These are phyloP conservation scores for Clonostachys solani DNA, from an alignment of 2,329 filamentous ascomycete genomes.

Conservation along the genomic window DNA sequence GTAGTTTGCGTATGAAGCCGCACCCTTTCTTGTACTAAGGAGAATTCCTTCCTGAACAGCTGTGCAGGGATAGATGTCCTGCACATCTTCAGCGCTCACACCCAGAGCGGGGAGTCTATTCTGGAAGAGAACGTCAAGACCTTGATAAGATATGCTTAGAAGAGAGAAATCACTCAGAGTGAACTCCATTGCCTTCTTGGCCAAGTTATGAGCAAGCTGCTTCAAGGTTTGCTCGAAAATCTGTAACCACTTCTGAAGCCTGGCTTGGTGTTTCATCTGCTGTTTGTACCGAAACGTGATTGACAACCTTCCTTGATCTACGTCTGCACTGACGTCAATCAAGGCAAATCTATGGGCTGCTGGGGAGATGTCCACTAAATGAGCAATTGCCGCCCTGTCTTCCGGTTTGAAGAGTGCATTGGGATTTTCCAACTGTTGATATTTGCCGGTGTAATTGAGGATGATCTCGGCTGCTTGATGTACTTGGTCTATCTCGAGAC, in stretches of 20 bases:
- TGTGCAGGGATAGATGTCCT: conserved; percentile 30
- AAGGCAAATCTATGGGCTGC: conserved; percentile 6
- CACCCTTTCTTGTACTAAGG: conserved; percentile 26
- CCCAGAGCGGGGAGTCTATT: conserved; percentile 27
- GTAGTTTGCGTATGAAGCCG: conserved; percentile 16
- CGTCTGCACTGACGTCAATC: conserved; percentile 34
- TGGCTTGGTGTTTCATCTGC: conserved; percentile 29
- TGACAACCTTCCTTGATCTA: conserved; percentile 35
- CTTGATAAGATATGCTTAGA: conserved; percentile 33
- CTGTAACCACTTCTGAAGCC: conserved; percentile 36
- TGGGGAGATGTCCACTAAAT: conserved; percentile 10
- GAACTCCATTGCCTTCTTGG: conserved; percentile 28
- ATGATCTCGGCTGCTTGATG: conserved; percentile 35
- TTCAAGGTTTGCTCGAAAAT: conserved; percentile 34
- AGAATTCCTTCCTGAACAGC: conserved; percentile 29
- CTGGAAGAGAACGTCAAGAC: conserved; percentile 29
- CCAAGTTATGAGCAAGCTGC: conserved; percentile 28
- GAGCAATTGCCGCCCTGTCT: conserved; percentile 6
- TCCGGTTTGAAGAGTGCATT: conserved; percentile 6
- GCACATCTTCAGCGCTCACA: conserved; percentile 15
- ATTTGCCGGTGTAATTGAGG: conserved; percentile 39
- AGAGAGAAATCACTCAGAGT: conserved; percentile 37
- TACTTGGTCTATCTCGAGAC: conserved; percentile 19
- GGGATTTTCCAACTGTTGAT: conserved; percentile 18
- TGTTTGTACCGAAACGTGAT: conserved; percentile 38